Evolutionary conservation across 2,329 filamentous ascomycete species (phyloP).

Genomic region (Cladosporium cucumerinum): DNA sequence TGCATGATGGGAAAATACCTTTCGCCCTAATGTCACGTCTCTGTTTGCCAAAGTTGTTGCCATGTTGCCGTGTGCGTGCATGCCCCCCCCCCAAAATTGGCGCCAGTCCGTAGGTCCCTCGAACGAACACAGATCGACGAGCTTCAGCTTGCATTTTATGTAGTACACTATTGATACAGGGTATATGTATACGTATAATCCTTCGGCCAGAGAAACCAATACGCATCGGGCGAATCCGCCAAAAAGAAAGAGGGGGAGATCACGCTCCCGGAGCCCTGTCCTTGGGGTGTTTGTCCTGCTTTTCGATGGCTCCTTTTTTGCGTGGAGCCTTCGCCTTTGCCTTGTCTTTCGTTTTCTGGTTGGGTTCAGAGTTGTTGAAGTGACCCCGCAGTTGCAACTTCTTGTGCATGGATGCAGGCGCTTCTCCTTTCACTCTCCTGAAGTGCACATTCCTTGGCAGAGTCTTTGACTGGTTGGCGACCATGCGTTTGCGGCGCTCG

Average conservation of each 20-base stretch:
- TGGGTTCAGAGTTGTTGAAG: neutral
- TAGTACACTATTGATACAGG: neutral
- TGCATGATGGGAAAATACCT: neutral
- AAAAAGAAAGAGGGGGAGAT: neutral
- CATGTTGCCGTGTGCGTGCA: neutral
- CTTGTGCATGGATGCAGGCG: neutral
- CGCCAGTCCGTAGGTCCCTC: neutral
- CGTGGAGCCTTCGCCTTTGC: neutral
- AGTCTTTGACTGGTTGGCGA: neutral
- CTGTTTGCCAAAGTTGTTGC: too few relatives aligned
- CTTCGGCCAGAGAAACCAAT: neutral
- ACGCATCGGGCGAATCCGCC: neutral
- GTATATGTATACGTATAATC: neutral
- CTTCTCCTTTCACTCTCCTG: neutral
- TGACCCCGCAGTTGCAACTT: neutral
- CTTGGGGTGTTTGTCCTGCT: neutral
- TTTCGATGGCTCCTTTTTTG: neutral
- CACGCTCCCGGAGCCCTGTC: neutral
- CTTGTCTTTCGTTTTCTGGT: neutral
- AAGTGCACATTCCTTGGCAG: neutral
- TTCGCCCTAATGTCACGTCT: too few relatives aligned
- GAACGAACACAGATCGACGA: neutral
- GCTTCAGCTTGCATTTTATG: neutral
- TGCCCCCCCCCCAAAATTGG: neutral
- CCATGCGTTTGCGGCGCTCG: conserved; percentile 9